Evolutionary conservation across 106 monocot species (phyloP).

Genomic region (Apostasia ramifera): DNA sequence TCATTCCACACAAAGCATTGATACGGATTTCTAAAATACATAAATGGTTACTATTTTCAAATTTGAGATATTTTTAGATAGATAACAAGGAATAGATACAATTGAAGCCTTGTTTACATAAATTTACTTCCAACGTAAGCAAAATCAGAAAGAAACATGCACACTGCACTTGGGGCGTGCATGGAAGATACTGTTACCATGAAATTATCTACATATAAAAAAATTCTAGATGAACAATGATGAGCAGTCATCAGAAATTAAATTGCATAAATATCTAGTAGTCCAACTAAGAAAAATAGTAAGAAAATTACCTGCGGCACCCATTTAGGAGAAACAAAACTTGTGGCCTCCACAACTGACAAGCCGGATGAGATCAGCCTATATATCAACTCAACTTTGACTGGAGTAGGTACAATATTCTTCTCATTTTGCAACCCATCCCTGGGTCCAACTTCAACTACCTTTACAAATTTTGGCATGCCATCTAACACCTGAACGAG

Average conservation of each 20-base stretch:
- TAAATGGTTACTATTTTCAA: too few species aligned
- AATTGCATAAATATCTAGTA: not conserved
- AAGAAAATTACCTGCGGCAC: conserved; percentile 63
- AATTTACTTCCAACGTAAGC: not conserved
- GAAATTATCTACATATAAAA: not conserved
- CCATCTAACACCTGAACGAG: conserved; percentile 49
- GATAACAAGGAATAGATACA: not conserved
- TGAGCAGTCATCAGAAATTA: too few species aligned
- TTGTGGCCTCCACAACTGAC: conserved; percentile 86
- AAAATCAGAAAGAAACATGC: not conserved
- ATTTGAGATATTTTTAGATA: not conserved
- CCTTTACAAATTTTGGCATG: conserved; percentile 78
- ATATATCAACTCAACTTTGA: conserved; percentile 85
- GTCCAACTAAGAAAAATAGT: not conserved
- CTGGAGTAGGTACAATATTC: conserved; percentile 58
- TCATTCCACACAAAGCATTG: too few species aligned
- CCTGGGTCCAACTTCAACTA: conserved; percentile 96
- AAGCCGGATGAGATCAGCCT: conserved; percentile 63
- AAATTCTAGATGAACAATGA: too few species aligned
- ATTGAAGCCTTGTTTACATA: not conserved
- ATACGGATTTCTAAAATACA: too few species aligned
- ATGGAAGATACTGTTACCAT: not conserved
- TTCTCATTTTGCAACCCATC: conserved; percentile 99
- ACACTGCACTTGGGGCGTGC: not conserved
- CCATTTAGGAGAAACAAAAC: conserved; percentile 99